Conservation (phyloP, 805 yeast genomes). For the Yarrowia hollandica region DNA sequence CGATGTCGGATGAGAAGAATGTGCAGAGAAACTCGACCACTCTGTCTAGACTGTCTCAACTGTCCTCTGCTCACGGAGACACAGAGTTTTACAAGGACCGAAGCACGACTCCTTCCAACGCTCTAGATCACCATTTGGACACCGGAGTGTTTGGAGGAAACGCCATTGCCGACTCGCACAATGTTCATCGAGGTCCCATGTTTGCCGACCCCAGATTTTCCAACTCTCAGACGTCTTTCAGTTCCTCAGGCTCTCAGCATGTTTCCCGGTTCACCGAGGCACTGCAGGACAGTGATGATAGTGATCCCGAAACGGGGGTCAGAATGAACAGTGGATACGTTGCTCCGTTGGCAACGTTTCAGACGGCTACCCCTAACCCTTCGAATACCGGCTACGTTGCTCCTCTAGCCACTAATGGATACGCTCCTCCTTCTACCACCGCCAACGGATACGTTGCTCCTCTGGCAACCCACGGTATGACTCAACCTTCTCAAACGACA, state of each 20-base stretch:
- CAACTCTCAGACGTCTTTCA: background rate
- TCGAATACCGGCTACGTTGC: too few relatives aligned
- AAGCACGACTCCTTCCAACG: conserved; percentile 14
- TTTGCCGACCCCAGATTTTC: background rate
- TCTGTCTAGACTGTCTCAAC: background rate
- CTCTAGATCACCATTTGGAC: background rate
- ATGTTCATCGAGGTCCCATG: background rate
- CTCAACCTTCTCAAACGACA: too few relatives aligned
- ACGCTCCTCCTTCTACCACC: too few relatives aligned
- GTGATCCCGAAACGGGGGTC: background rate
- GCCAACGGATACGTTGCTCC: too few relatives aligned
- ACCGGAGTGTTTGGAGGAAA: conserved; percentile 7
- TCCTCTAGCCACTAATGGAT: too few relatives aligned
- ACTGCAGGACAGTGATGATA: background rate
- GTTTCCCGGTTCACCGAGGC: conserved; percentile 13
- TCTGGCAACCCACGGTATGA: too few relatives aligned
- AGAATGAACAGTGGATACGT: background rate
- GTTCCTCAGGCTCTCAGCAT: background rate
- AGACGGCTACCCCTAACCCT: too few relatives aligned
- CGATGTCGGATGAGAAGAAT: background rate
- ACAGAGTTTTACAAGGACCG: conserved; percentile 18
- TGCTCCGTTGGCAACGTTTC: background rate
- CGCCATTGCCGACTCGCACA: conserved; percentile 9
- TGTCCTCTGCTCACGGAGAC: background rate
- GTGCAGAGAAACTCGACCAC: background rate